Evolutionary conservation across 169 alveolate species (phyloP).

Genomic region (Plasmodium vinckei): DNA sequence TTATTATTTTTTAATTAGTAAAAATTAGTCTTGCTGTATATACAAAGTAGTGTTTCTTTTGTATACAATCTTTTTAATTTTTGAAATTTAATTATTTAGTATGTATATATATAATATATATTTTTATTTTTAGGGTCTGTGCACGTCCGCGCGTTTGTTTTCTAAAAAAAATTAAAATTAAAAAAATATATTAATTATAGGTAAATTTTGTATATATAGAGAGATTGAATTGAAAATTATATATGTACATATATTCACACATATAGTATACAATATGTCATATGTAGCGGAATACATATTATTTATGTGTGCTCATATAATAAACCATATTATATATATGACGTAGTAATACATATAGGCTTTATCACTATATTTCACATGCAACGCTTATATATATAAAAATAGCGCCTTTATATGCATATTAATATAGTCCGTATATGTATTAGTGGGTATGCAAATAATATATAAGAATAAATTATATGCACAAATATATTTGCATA

Average conservation of each 20-base stretch:
- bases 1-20: not conserved
- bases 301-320: no score
- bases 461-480: slow-evolving; percentile 4
- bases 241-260: no score
- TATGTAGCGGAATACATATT: no score
- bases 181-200: no score
- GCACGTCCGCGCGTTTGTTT: no score
- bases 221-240: no score
- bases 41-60: not conserved
- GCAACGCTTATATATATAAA: not conserved
- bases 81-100: not conserved
- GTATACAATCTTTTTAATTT: not conserved
- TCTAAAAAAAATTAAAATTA: no score
- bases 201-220: no score
- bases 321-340: no score
- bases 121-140: not conserved
- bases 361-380: no score
- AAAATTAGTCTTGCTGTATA: not conserved
- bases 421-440: not conserved
- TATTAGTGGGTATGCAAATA: not conserved
- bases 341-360: no score
- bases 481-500: not conserved
- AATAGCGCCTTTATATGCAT: not conserved
- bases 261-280: no score
- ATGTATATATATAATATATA: slow-evolving; percentile 5